Conservation (phyloP, 768 basidiomycete genomes). For the Tylopilus subfusipes region DNA sequence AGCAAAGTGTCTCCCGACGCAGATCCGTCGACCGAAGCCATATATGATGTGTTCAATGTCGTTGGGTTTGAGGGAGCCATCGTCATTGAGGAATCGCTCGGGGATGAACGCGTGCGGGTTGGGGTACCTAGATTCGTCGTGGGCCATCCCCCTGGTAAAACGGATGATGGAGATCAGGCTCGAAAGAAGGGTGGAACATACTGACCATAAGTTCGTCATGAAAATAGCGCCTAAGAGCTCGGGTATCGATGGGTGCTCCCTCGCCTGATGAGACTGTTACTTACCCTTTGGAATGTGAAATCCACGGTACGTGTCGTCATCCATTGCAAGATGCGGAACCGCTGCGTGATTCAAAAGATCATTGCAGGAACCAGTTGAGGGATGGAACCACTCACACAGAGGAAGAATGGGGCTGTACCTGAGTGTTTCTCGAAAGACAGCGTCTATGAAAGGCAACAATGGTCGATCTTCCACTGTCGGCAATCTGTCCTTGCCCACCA, state of each 20-base stretch:
- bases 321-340: neutral
- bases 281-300: neutral
- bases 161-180: too few relatives aligned
- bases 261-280: neutral
- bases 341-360: neutral
- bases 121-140: slow-evolving; percentile 30
- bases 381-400: neutral
- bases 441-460: neutral
- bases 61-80: slow-evolving; percentile 18
- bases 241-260: neutral
- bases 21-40: slow-evolving; percentile 28
- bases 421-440: slow-evolving; percentile 1
- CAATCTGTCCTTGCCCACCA: slow-evolving; percentile 1
- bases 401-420: neutral
- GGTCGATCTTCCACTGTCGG: neutral
- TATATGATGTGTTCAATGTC: slow-evolving; percentile 8
- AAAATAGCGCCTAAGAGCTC: neutral
- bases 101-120: slow-evolving; percentile 35
- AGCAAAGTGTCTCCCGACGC: slow-evolving; percentile 22
- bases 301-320: neutral
- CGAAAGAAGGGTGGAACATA: too few relatives aligned
- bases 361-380: neutral
- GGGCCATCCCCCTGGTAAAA: slow-evolving; percentile 13
- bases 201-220: slow-evolving; percentile 7
- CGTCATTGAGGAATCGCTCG: slow-evolving; percentile 36